phyloP scores from a whole-genome alignment of 2,329 filamentous ascomycete genomes.

The Fusarium robinianum region DNA sequence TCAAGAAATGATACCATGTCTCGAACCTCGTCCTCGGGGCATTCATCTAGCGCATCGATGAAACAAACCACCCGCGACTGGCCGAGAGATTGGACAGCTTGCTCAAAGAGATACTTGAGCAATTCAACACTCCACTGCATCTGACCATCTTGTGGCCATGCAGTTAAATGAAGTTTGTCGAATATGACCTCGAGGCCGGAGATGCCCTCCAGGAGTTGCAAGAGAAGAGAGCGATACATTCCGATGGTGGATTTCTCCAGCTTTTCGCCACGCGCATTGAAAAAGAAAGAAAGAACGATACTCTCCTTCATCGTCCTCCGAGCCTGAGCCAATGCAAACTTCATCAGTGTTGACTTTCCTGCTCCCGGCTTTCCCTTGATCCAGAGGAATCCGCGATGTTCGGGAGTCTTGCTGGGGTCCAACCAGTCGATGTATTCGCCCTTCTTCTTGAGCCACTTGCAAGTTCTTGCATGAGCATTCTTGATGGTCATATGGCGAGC shows the following conservation, averaged over 20 bases:
- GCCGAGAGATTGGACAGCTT: neutral
- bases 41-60: slow-evolving; percentile 55
- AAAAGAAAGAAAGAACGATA: slow-evolving; percentile 52
- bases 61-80: slow-evolving; percentile 10
- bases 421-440: slow-evolving; percentile 16
- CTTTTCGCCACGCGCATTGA: slow-evolving; percentile 51
- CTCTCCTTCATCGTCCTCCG: slow-evolving; percentile 10
- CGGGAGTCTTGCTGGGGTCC: neutral
- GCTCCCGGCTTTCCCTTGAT: slow-evolving; percentile 51
- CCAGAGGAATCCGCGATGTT: slow-evolving; percentile 48
- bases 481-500: slow-evolving; percentile 14
- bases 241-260: slow-evolving; percentile 52
- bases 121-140: neutral
- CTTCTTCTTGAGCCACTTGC: slow-evolving; percentile 14
- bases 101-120: neutral
- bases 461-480: slow-evolving; percentile 17
- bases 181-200: slow-evolving; percentile 42
- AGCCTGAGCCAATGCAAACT: slow-evolving; percentile 35
- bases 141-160: neutral
- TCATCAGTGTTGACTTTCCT: slow-evolving; percentile 54
- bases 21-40: slow-evolving; percentile 45
- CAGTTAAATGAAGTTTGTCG: slow-evolving; percentile 9
- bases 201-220: slow-evolving; percentile 47
- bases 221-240: slow-evolving; percentile 55
- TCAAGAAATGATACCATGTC: slow-evolving; percentile 51